phyloP scores from a whole-genome alignment of 768 basidiomycete genomes.

The Collybiopsis confluens region DNA sequence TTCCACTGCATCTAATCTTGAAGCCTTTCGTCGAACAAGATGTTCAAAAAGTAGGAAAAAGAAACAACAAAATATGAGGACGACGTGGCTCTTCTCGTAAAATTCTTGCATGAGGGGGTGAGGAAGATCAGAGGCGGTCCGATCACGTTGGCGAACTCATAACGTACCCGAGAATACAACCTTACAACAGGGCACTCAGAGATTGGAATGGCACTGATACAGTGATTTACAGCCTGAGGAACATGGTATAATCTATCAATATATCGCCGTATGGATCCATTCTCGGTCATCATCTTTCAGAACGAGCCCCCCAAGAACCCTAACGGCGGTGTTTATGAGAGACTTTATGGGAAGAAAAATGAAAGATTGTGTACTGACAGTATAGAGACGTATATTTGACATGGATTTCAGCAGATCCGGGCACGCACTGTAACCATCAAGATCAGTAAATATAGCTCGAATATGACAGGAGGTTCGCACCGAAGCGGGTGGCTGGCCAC shows the following conservation, averaged over 20 bases:
- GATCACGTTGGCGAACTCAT: neutral
- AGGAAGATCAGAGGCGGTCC: neutral
- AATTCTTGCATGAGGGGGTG: conserved; percentile 17
- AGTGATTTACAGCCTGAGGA: too few relatives aligned
- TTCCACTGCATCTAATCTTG: conserved; percentile 7
- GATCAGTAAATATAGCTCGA: too few relatives aligned
- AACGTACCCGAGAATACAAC: too few relatives aligned
- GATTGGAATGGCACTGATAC: too few relatives aligned
- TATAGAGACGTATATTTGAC: conserved; percentile 10
- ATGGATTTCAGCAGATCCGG: conserved; percentile 3
- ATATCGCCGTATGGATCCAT: neutral
- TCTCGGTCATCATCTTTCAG: neutral
- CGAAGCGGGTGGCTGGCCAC: conserved; percentile 51
- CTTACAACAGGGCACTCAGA: too few relatives aligned
- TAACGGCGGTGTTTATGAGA: neutral
- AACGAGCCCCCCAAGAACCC: conserved; percentile 8
- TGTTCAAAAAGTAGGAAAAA: conserved; percentile 31
- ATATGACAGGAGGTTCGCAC: too few relatives aligned
- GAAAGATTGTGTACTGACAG: too few relatives aligned
- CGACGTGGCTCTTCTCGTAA: conserved; percentile 36
- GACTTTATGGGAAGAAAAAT: too few relatives aligned
- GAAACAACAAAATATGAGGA: conserved; percentile 29
- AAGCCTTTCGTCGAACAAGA: conserved; percentile 17
- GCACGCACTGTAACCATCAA: conserved; percentile 7
- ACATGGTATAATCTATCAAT: neutral